Evolutionary conservation across 345 rosid species (phyloP).

Genomic region (Psidium guajava): DNA sequence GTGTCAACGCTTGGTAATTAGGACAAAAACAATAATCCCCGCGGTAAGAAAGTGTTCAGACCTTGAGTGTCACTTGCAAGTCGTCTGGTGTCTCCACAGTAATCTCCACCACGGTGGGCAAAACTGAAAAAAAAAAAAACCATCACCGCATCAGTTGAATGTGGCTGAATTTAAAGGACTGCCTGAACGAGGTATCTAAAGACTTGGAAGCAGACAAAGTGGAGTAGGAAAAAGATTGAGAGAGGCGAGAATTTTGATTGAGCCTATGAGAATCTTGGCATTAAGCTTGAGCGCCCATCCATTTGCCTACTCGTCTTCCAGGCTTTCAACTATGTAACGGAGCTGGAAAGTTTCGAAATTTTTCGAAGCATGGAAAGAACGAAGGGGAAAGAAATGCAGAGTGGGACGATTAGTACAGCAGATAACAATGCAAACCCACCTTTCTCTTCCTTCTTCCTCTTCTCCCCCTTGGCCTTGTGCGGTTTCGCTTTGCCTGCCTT

Average conservation of each 20-base stretch:
- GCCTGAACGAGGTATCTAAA: neutral
- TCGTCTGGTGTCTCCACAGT: slow-evolving; percentile 70
- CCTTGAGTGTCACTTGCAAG: slow-evolving; percentile 80
- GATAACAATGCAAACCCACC: slow-evolving; percentile 13
- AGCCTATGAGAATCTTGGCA: neutral
- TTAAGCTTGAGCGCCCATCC: neutral
- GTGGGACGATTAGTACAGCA: neutral
- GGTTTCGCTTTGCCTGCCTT: slow-evolving; percentile 70
- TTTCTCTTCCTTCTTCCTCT: slow-evolving; percentile 89
- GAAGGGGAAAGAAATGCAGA: neutral
- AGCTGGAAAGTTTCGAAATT: neutral
- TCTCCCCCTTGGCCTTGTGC: slow-evolving; percentile 66
- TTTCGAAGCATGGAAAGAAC: neutral
- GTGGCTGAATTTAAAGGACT: neutral
- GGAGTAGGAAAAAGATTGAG: neutral
- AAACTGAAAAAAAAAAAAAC: slow-evolving; percentile 19
- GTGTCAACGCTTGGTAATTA: neutral
- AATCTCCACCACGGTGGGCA: slow-evolving; percentile 67
- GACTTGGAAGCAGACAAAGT: neutral
- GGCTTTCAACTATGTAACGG: neutral
- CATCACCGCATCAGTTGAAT: neutral
- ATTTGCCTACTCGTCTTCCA: neutral
- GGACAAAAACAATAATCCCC: neutral
- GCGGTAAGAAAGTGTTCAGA: slow-evolving; percentile 2
- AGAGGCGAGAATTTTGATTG: neutral